Evolutionary conservation across 75 land plant genomes (phyloP), one percentile per base, ranked within the genome.

Genomic region (Cunninghamia lanceolata): DNA sequence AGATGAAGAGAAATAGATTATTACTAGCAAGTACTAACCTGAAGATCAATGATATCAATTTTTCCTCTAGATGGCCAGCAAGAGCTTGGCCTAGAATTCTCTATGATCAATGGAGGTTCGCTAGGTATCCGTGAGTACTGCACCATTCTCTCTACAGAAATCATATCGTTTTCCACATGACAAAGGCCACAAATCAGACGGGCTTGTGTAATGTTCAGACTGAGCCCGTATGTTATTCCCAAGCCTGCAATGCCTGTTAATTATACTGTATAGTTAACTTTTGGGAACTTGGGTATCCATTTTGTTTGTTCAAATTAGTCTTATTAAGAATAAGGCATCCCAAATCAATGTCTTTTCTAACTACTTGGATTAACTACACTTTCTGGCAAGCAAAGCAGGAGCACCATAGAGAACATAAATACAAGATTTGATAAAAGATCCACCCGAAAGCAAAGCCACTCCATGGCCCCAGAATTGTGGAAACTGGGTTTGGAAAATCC

Each of bases 191-290:
- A 95, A 94, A 96, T 88, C 13, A 94, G 90, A 83, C 83, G 84
- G 7, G 93, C 89, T 87, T 90, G 95, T 84, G 90, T 35, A 85
- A 84, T 84, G 84, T 94, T 97, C 87, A 97, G 82, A 82, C 87
- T 93, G 0, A 97, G 86, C 25, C 98, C 98, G 89, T 94, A 97
- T 53, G 94, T 93, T 73, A 97, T 96, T 28, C 95, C 92, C 42
- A 97, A 88, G 1, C 98, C 99, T 30, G 96, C 98, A 84, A 94
- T 70, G 36, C 95, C 99, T 97, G 85, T 9, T 82, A 80, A 54
- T 32, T 50, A 50, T 50, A 50, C 16, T 50, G 53, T 50, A 50
- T 50, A 1, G 15, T 50, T 50, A 50, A 14, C 16, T 50, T 50
- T 13, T 50, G 53, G 13, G 16, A 50, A 50, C 53, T 50, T 2